Evolutionary conservation across 2,329 filamentous ascomycete species (phyloP).

Genomic region (Aspergillus ustus): DNA sequence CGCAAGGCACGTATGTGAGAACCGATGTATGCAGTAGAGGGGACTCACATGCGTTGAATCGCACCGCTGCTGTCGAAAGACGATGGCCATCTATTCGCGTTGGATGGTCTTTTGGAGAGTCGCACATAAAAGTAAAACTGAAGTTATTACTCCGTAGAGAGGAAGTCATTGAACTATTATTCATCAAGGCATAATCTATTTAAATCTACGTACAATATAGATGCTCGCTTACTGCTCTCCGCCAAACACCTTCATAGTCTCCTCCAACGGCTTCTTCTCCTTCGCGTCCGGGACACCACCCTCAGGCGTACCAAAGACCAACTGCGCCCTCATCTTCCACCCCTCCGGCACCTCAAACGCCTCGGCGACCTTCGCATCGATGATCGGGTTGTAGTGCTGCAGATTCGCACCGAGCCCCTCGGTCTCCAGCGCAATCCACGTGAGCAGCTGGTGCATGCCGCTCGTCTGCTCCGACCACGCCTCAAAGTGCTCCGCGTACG

Average conservation of each 20-base stretch:
- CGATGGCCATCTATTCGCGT: no score
- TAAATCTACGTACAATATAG: not conserved
- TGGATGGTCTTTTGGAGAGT: no score
- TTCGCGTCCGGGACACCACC: constrained; percentile 4
- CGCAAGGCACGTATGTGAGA: no score
- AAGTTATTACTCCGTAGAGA: no score
- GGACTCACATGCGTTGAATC: no score
- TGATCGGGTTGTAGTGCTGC: constrained; percentile 87
- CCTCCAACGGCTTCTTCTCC: constrained; percentile 15
- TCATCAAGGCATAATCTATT: no score
- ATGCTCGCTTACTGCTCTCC: not conserved
- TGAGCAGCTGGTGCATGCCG: constrained; percentile 74
- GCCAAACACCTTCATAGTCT: constrained; percentile 8
- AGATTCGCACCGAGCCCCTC: constrained; percentile 83
- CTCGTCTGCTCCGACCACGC: constrained; percentile 68
- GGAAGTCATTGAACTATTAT: no score
- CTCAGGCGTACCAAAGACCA: constrained; percentile 66
- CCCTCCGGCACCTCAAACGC: constrained; percentile 69
- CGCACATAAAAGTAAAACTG: no score
- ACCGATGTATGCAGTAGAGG: no score
- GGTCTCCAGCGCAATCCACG: constrained; percentile 76
- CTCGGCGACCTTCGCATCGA: constrained; percentile 69
- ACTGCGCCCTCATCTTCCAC: constrained; percentile 77
- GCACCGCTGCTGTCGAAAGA: no score
- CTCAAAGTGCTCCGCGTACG: constrained; percentile 76